Conservation (phyloP, 1,284 basidiomycete species). For the Erythrobasidium hasegawianum region DNA sequence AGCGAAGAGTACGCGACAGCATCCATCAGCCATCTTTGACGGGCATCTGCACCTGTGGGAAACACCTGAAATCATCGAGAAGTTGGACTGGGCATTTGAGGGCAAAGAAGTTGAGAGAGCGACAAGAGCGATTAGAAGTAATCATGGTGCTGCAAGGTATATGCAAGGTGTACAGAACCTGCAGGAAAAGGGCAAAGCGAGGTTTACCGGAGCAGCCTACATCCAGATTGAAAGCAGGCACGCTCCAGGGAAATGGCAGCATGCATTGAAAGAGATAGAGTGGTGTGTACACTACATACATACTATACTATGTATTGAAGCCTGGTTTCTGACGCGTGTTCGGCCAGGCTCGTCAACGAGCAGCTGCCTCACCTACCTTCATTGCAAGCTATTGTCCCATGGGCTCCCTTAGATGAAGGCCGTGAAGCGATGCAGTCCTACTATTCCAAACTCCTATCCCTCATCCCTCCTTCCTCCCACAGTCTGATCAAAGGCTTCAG, state of each 20-base stretch:
- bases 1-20: not conserved
- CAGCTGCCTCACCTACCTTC: not conserved
- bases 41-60: slow-evolving; percentile 2
- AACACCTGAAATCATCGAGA: not conserved
- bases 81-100: not conserved
- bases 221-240: slow-evolving; percentile 10
- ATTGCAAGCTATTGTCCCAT: not conserved
- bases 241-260: not conserved
- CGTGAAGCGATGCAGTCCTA: not conserved
- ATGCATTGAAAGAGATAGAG: not conserved
- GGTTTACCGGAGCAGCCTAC: not conserved
- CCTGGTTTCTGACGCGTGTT: not conserved
- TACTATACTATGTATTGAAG: not conserved
- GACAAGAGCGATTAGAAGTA: not conserved
- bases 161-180: not conserved
- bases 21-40: not conserved
- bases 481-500: not conserved
- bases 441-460: not conserved
- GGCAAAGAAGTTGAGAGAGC: not conserved
- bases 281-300: not conserved
- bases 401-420: slow-evolving; percentile 4
- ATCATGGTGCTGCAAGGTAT: not conserved
- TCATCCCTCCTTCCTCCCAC: not conserved
- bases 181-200: not conserved
- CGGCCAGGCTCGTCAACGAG: not conserved